Conservation (phyloP, 2,329 filamentous ascomycete species). For the Ploettnerulaceae sp. region DNA sequence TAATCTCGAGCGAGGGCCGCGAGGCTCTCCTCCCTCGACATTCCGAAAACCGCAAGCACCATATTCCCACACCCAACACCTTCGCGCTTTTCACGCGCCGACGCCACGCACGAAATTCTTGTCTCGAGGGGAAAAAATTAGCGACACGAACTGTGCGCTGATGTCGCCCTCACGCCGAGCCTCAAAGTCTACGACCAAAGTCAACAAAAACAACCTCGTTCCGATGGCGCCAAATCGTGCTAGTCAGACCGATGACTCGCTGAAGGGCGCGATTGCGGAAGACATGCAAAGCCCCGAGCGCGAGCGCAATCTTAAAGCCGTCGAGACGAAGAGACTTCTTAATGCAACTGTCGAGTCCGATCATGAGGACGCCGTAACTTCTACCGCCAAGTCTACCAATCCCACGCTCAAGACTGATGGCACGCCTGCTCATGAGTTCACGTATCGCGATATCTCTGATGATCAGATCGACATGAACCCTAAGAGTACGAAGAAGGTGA, state of each 20-base stretch:
- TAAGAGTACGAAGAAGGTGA: constrained; percentile 3
- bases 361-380: background rate
- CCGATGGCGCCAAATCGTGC: background rate
- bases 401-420: background rate
- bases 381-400: background rate
- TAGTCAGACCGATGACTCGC: background rate
- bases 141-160: background rate
- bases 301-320: too few species aligned
- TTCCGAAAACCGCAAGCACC: background rate
- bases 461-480: constrained; percentile 4
- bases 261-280: background rate
- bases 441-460: constrained; percentile 4
- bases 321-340: background rate
- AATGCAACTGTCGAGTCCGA: background rate
- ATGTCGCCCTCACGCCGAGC: background rate
- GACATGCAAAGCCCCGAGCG: background rate
- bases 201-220: background rate
- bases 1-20: background rate
- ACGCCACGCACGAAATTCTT: background rate
- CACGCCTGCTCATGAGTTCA: background rate
- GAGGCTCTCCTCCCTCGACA: background rate
- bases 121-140: background rate
- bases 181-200: background rate
- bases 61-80: background rate
- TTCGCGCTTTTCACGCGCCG: background rate